phyloP scores from a whole-genome alignment of 1,284 basidiomycete species.

The Malassezia furfur region DNA sequence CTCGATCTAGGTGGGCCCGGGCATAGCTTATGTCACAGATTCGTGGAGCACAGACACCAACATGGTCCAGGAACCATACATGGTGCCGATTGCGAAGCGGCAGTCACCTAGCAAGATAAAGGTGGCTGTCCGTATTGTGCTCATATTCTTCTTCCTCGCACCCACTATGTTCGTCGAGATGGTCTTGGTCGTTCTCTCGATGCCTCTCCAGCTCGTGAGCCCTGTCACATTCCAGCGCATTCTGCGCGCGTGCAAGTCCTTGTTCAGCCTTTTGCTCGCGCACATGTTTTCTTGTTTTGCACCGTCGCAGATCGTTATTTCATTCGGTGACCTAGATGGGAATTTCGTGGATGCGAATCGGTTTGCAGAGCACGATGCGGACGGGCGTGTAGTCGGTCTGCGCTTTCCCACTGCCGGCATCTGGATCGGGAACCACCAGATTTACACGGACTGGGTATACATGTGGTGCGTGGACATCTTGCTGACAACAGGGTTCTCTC shows the following conservation, averaged over 20 bases:
- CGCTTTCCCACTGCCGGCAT: neutral
- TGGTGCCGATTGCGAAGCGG: neutral
- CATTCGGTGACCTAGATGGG: neutral
- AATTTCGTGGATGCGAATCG: neutral
- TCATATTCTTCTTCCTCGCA: neutral
- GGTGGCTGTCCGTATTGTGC: neutral
- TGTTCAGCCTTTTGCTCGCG: neutral
- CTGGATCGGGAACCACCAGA: slow-evolving; percentile 8
- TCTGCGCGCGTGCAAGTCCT: neutral
- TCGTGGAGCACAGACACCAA: too few relatives aligned
- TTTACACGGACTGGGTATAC: slow-evolving; percentile 12
- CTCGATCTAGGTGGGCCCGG: too few relatives aligned
- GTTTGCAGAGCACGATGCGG: neutral
- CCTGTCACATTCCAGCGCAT: neutral
- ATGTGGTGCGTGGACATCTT: neutral
- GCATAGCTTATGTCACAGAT: too few relatives aligned
- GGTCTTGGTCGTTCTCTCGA: neutral
- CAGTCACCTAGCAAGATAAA: too few relatives aligned
- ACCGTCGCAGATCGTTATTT: neutral
- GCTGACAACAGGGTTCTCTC: neutral
- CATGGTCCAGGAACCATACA: neutral
- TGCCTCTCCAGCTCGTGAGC: neutral
- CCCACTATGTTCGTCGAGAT: neutral
- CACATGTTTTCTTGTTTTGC: neutral
- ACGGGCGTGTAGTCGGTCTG: neutral